Evolutionary conservation across 108 stramenopile genomes (phyloP).

Genomic region (Nitzschia palea): DNA sequence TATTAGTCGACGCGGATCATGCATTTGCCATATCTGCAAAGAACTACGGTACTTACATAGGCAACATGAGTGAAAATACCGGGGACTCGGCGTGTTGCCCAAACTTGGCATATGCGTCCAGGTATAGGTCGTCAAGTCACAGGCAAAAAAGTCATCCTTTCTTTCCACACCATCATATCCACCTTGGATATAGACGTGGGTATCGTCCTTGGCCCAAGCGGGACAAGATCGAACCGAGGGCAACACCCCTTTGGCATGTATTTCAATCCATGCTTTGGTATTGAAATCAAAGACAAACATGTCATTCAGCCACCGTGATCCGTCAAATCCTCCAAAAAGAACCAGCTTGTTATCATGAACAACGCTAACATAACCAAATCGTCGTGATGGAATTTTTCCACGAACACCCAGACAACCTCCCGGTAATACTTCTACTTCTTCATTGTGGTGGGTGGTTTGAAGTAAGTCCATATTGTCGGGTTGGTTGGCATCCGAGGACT

Average conservation of each 20-base stretch:
- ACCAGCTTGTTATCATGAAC: slow-evolving; percentile 88
- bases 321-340: slow-evolving; percentile 93
- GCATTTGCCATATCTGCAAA: background rate
- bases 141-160: slow-evolving; percentile 91
- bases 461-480: slow-evolving; percentile 9
- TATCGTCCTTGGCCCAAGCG: slow-evolving; percentile 86
- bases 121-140: slow-evolving; percentile 77
- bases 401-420: slow-evolving; percentile 17
- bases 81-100: slow-evolving; percentile 80
- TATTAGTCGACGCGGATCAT: background rate
- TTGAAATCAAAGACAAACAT: slow-evolving; percentile 84
- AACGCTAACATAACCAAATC: slow-evolving; percentile 92
- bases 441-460: background rate
- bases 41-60: slow-evolving; percentile 28
- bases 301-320: slow-evolving; percentile 80
- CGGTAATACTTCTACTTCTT: background rate
- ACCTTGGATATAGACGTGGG: slow-evolving; percentile 90
- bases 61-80: slow-evolving; percentile 95
- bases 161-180: slow-evolving; percentile 93
- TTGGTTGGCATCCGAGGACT: slow-evolving; percentile 47
- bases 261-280: slow-evolving; percentile 71
- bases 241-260: slow-evolving; percentile 48
- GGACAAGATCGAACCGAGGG: slow-evolving; percentile 87
- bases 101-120: slow-evolving; percentile 88
- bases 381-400: slow-evolving; percentile 60